Percentiles rank a stretch among this genome's conserved stretches.
phyloP scores from a whole-genome alignment of 352 stramenopile species.

The Phytopythium mirpurense region DNA sequence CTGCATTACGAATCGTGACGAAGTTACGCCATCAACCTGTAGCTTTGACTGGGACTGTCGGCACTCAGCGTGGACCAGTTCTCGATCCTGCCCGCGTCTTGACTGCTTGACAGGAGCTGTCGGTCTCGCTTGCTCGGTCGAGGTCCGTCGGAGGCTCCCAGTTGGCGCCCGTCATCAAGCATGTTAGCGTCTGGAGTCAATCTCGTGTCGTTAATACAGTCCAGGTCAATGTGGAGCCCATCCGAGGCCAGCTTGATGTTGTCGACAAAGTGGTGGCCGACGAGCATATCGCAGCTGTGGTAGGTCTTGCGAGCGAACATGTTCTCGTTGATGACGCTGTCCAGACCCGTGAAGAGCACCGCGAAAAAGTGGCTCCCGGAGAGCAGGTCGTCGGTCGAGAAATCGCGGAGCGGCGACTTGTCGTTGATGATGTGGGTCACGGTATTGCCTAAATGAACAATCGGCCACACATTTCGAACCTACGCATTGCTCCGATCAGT shows the following conservation, averaged over 20 bases:
- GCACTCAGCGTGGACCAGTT: neutral
- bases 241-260: constrained; percentile 51
- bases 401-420: constrained; percentile 35
- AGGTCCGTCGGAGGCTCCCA: neutral
- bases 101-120: neutral
- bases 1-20: neutral
- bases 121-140: neutral
- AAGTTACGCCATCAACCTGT: neutral
- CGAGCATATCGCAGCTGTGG: constrained; percentile 51
- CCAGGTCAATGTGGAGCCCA: constrained; percentile 49
- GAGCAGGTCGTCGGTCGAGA: constrained; percentile 39
- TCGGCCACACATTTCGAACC: constrained; percentile 58
- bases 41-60: neutral
- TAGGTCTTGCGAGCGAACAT: constrained; percentile 59
- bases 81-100: neutral
- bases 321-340: constrained; percentile 49
- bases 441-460: constrained; percentile 48
- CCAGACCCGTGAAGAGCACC: constrained; percentile 47
- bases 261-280: constrained; percentile 56
- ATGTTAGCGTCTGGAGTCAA: constrained; percentile 16
- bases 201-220: constrained; percentile 46
- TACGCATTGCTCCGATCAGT: neutral
- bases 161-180: neutral
- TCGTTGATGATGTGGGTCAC: constrained; percentile 57
- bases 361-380: constrained; percentile 49